Base-by-base conservation (phyloP, 2,329 filamentous ascomycete genomes). In the Claviceps citrina region DNA sequence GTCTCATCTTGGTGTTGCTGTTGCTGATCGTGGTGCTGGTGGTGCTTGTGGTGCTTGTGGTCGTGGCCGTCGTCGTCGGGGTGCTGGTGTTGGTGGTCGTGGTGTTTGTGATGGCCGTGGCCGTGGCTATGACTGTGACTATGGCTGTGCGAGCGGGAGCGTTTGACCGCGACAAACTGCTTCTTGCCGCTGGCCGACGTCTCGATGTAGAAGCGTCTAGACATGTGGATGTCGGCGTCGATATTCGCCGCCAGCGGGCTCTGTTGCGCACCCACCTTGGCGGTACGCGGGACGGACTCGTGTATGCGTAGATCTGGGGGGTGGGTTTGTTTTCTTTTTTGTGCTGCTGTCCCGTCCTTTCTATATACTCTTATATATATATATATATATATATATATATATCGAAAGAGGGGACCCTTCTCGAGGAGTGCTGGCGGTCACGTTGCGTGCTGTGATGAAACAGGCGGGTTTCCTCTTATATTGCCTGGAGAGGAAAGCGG, bases 111-210 rank as follows among this genome's bases (percentile, higher is more conserved):
- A 12, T 19, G 16, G 15, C 18, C 5, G 18, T 19, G 31, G 2
- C 20, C 49, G 36, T 55, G 54, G 35, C 53, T 52, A 28, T 54
- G 54, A 32, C 48, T 50, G 39, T 54, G 52, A 34, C 54, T 49
- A 30, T 59, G 51, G 33, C 45, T 41, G 16, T 61, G 55, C 3
- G 61, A 62, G 41, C 54, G 55, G 15, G 61, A 61, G 40, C 59
- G 57, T 48, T 62, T 63, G 53, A 64, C 46, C 32, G 56, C 51
- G 19, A 65, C 59, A 40, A 60, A 60, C 42, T 61, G 60, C 24
- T 52, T 49, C 27, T 49, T 53, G 15, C 60, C 61, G 10, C 53
- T 49, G 9, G 57, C 46, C 6, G 50, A 48, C 12, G 56, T 57
- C 46, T 64, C 60, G 44, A 63, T 47, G 38, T 54, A 62, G 47